These are phyloP conservation scores for Beauveria brongniartii DNA, from an alignment of 2,329 filamentous ascomycete genomes.

Conservation along the genomic window DNA sequence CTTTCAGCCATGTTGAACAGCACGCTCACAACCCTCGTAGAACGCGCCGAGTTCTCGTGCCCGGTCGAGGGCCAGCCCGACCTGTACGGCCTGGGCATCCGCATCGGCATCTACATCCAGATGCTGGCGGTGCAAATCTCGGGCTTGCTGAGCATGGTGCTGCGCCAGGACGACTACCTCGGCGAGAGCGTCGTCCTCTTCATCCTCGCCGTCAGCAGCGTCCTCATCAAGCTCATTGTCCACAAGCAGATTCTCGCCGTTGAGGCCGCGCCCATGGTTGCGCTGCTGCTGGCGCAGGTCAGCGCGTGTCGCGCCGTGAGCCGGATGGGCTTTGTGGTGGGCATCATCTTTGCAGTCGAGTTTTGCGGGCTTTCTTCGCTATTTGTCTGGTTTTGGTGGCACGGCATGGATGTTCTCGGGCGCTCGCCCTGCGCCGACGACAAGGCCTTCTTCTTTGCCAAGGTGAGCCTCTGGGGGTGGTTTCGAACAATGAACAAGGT, in stretches of 20 bases:
- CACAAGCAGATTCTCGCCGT: constrained; percentile 13
- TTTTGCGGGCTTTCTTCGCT: constrained; percentile 14
- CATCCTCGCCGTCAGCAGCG: constrained; percentile 16
- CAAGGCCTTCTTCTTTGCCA: constrained; percentile 22
- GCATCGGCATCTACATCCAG: constrained; percentile 21
- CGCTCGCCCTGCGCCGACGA: constrained; percentile 16
- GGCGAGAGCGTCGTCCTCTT: constrained; percentile 18
- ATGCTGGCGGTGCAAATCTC: constrained; percentile 20
- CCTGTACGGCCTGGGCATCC: constrained; percentile 22
- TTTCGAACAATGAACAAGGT: constrained; percentile 20
- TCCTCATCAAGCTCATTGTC: constrained; percentile 15
- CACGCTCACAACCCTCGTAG: not conserved
- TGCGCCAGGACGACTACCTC: constrained; percentile 16
- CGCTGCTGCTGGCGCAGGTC: constrained; percentile 17
- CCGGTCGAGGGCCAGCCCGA: constrained; percentile 18
- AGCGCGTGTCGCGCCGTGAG: constrained; percentile 15
- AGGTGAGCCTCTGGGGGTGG: constrained; percentile 21
- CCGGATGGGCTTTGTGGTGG: constrained; percentile 10
- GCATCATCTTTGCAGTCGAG: constrained; percentile 16
- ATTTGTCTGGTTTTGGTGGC: constrained; percentile 20
- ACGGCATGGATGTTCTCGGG: constrained; percentile 18
- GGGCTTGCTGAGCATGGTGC: constrained; percentile 13
- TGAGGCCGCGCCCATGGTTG: constrained; percentile 19
- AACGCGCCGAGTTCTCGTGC: constrained; percentile 7
- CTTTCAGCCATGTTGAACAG: not conserved